A percentile compares a stretch with the other conserved stretches of the same genome.
Evolutionary conservation across 108 stramenopile species (phyloP).

Genomic region (Pelagomonas calceolata): DNA sequence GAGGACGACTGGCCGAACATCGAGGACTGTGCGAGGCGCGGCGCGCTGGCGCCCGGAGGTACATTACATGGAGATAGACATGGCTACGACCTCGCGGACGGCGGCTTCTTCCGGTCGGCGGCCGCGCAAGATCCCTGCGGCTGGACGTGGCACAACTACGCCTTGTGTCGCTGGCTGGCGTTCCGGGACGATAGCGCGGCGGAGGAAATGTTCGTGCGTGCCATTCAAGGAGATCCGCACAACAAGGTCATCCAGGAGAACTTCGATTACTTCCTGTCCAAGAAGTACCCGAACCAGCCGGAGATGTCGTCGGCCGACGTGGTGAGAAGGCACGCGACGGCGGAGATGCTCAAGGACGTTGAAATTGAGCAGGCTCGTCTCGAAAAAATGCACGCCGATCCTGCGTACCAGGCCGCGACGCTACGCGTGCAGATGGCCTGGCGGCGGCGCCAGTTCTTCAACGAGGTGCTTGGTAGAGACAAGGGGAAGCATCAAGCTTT

Average conservation of each 20-base stretch:
- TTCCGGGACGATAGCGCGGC: background rate
- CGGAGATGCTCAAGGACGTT: background rate
- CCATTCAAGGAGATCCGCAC: background rate
- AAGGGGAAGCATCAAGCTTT: too few species aligned
- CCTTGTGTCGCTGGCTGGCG: background rate
- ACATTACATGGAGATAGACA: background rate
- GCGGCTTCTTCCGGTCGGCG: background rate
- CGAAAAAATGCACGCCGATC: background rate
- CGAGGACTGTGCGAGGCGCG: background rate
- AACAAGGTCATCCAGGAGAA: background rate
- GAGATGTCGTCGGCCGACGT: background rate
- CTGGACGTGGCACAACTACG: slow-evolving; percentile 1
- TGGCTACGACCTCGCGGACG: background rate
- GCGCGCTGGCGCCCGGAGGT: background rate
- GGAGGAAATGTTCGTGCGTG: background rate
- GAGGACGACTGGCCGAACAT: background rate
- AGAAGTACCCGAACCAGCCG: background rate
- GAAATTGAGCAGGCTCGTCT: background rate
- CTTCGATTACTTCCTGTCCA: background rate
- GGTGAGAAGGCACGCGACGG: background rate
- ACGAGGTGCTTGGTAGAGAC: too few species aligned
- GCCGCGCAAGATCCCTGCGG: background rate
- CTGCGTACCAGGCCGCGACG: background rate
- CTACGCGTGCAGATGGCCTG: background rate
- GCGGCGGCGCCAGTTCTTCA: background rate